Percentiles rank a stretch among this genome's conserved stretches.
Evolutionary conservation across 2,329 filamentous ascomycete genomes (phyloP).

Genomic region (Curvularia lunata): DNA sequence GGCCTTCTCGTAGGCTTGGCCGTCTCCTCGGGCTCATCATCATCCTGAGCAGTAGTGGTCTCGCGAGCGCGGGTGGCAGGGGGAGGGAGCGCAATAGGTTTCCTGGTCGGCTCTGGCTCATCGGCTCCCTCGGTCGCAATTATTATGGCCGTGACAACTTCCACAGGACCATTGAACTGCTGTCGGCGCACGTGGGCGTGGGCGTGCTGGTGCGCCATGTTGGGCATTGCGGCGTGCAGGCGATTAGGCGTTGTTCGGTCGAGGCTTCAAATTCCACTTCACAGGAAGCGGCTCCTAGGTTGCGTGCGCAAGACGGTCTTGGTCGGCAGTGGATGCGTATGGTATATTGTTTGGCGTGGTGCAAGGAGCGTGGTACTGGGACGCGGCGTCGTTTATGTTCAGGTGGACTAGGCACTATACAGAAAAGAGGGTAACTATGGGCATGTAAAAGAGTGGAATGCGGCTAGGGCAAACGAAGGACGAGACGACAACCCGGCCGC

Average conservation of each 20-base stretch:
- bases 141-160: slow-evolving; percentile 46
- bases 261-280: background rate
- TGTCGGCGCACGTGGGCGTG: slow-evolving; percentile 42
- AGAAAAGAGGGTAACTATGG: slow-evolving; percentile 40
- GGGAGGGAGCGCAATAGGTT: slow-evolving; percentile 23
- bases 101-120: slow-evolving; percentile 49
- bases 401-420: slow-evolving; percentile 37
- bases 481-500: slow-evolving; percentile 50
- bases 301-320: slow-evolving; percentile 25
- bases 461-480: slow-evolving; percentile 48
- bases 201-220: slow-evolving; percentile 35
- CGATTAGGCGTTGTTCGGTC: background rate
- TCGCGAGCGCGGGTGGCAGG: slow-evolving; percentile 28
- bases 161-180: slow-evolving; percentile 19
- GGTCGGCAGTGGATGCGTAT: slow-evolving; percentile 25
- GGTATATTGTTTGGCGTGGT: slow-evolving; percentile 32
- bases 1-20: slow-evolving; percentile 27
- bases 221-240: slow-evolving; percentile 17
- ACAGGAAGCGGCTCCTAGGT: slow-evolving; percentile 20
- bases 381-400: slow-evolving; percentile 26
- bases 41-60: slow-evolving; percentile 20
- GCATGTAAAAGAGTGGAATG: slow-evolving; percentile 43
- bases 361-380: slow-evolving; percentile 39
- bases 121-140: slow-evolving; percentile 61
- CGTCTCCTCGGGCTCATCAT: slow-evolving; percentile 21